These are phyloP conservation scores for Tetradesmus lagerheimii DNA, from an alignment of 139 green algal genomes.

Conservation along the genomic window DNA sequence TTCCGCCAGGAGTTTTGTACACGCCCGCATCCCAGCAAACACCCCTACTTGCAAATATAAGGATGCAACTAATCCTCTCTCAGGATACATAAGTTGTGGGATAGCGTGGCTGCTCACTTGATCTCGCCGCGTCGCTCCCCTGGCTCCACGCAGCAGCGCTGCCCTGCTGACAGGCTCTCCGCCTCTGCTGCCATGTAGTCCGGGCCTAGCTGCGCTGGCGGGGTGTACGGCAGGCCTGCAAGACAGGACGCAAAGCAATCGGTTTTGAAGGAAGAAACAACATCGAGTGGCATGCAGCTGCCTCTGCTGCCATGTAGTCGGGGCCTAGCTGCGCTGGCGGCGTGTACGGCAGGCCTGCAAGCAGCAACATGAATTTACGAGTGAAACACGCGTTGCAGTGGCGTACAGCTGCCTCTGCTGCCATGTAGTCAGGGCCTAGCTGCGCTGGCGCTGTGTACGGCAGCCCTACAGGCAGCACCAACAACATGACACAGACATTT, in stretches of 20 bases:
- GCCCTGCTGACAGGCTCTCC: conserved; percentile 64
- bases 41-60: no score
- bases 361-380: neutral
- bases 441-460: neutral
- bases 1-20: no score
- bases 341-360: conserved; percentile 17
- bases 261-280: neutral
- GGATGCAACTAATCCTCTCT: no score
- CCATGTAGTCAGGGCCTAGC: neutral
- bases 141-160: conserved; percentile 92
- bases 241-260: neutral
- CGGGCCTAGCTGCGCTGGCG: conserved; percentile 47
- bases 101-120: no score
- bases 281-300: neutral
- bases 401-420: neutral
- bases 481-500: neutral
- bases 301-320: neutral
- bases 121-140: conserved; percentile 91
- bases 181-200: conserved; percentile 68
- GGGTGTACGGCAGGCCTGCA: conserved; percentile 27
- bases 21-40: no score
- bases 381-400: no score
- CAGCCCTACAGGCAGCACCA: neutral
- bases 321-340: neutral
- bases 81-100: no score